Conservation (phyloP, 2,329 filamentous ascomycete species). For the Phaeophleospora eucalypticola region DNA sequence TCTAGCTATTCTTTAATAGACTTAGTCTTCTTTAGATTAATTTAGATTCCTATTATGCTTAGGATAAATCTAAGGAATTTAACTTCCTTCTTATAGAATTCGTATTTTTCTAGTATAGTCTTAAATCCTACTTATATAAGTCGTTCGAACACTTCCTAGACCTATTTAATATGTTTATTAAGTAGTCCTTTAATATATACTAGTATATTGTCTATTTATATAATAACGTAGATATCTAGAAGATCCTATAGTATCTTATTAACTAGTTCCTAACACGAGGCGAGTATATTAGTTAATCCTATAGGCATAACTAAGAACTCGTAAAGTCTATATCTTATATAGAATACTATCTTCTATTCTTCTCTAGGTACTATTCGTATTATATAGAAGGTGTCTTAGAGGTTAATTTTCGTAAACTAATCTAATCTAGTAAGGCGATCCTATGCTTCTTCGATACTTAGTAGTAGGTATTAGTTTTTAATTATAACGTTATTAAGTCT, state of each 20-base stretch:
- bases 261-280: constrained; percentile 24
- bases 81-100: constrained; percentile 29
- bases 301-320: constrained; percentile 24
- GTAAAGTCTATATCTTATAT: constrained; percentile 18
- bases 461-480: constrained; percentile 26
- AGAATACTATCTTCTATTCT: constrained; percentile 20
- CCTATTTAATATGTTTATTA: constrained; percentile 1
- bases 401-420: constrained; percentile 22
- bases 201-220: constrained; percentile 24
- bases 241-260: constrained; percentile 21
- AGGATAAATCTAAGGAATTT: constrained; percentile 34
- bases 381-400: constrained; percentile 21
- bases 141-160: constrained; percentile 10
- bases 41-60: constrained; percentile 21
- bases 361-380: constrained; percentile 22
- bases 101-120: constrained; percentile 24
- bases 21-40: constrained; percentile 27
- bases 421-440: constrained; percentile 14
- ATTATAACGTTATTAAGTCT: constrained; percentile 25
- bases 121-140: neutral
- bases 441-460: constrained; percentile 19
- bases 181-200: constrained; percentile 16
- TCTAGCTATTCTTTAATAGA: constrained; percentile 26
- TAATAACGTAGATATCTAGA: constrained; percentile 18
- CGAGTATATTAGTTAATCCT: constrained; percentile 18